Evolutionary conservation across 495 filamentous ascomycete genomes (phyloP).

Genomic region (Penicillium waksmanii): DNA sequence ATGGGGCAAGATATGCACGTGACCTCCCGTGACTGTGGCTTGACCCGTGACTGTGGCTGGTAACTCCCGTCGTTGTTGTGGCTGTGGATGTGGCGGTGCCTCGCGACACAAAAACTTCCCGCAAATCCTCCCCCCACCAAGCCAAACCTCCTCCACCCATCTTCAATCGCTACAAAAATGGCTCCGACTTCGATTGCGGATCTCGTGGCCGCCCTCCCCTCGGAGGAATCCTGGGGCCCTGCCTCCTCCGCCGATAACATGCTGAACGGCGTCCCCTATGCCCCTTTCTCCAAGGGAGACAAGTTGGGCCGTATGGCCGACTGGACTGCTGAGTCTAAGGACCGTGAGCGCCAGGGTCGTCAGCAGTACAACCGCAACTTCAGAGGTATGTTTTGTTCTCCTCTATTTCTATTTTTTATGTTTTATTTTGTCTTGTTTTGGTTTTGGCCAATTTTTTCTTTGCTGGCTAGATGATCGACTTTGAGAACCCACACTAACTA

Average conservation of each 20-base stretch:
- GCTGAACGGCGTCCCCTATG: constrained; percentile 92
- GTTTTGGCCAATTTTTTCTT: constrained; percentile 9
- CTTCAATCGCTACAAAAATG: constrained; percentile 40
- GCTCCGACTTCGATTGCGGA: constrained; percentile 61
- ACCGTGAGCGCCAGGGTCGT: constrained; percentile 76
- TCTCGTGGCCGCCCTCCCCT: constrained; percentile 61
- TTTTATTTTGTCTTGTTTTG: constrained; percentile 6
- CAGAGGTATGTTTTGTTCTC: constrained; percentile 62
- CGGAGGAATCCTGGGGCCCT: constrained; percentile 84
- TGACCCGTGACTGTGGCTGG: neutral
- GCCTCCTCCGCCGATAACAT: constrained; percentile 78
- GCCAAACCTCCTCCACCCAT: constrained; percentile 23
- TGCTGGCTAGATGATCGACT: neutral
- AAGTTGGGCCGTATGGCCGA: constrained; percentile 99
- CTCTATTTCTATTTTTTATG: constrained; percentile 18
- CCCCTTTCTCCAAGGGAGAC: constrained; percentile 97
- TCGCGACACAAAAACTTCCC: constrained; percentile 52
- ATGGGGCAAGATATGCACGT: neutral
- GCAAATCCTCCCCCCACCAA: constrained; percentile 38
- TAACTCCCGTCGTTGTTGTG: neutral
- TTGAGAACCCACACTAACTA: constrained; percentile 9
- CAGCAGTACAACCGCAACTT: constrained; percentile 90
- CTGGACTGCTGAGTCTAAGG: constrained; percentile 95
- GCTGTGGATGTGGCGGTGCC: constrained; percentile 38
- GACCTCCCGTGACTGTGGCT: neutral